These are phyloP conservation scores for Cytauxzoon felis DNA, from an alignment of 169 alveolate genomes.

Conservation along the genomic window DNA sequence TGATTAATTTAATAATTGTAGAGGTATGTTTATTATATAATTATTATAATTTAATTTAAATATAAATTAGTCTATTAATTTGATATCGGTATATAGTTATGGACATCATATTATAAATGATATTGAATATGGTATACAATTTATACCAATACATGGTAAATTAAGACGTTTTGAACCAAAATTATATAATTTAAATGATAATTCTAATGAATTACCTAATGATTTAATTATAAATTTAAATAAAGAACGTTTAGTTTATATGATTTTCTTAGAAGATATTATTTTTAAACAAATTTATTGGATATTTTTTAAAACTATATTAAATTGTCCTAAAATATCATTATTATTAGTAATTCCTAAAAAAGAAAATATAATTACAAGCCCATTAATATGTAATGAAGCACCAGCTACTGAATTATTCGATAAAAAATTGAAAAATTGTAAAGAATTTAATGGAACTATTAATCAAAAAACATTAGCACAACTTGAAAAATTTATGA, in stretches of 20 bases:
- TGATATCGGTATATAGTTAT: neutral
- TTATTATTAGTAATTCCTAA: slow-evolving; percentile 6
- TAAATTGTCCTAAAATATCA: neutral
- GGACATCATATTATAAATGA: neutral
- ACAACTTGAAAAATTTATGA: neutral
- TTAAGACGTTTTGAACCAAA: neutral
- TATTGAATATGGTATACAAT: slow-evolving; percentile 9
- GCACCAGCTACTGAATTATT: slow-evolving; percentile 19
- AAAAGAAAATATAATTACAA: slow-evolving; percentile 1
- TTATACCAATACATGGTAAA: slow-evolving; percentile 8
- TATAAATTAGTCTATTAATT: slow-evolving; percentile 6
- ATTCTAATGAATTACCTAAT: neutral
- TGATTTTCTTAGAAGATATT: neutral
- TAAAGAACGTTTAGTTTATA: neutral
- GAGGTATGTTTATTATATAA: too few relatives aligned
- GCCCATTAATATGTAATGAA: slow-evolving; percentile 10
- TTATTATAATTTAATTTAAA: too few relatives aligned
- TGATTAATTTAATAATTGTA: too few relatives aligned
- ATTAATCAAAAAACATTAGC: slow-evolving; percentile 12
- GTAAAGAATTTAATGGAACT: neutral
- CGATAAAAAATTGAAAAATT: neutral
- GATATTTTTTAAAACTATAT: neutral
- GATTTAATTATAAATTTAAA: neutral
- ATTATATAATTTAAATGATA: neutral
- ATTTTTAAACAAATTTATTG: neutral